Base-by-base conservation (phyloP, 176 grass and related monocot species). In the Stipa capillata region DNA sequence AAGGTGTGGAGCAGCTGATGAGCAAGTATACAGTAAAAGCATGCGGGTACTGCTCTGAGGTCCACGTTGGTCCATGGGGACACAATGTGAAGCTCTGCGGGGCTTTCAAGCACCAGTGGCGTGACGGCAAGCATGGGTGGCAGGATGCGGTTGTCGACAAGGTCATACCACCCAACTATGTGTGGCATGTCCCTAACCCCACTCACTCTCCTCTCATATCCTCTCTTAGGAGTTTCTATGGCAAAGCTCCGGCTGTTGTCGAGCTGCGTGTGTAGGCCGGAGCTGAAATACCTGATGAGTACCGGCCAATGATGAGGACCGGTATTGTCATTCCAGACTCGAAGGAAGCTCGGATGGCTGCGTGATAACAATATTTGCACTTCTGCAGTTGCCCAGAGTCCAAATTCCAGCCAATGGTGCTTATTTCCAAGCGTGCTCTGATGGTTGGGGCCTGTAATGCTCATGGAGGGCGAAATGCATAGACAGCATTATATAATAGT, bases 51-150 rank as follows among this genome's bases (percentile, higher is more conserved):
- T 94, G 95, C 80, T 92, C 94, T 18, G 95, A 97, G 77, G 89
- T 97, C 39, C 91, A 97, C 7, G 80, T 94, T 4, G 92, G 96
- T n/a, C 92, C 92, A 45, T 94, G 92, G 89, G 92, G 92, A 13
- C 92, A 98, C 69, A 90, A 98, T 83, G 92, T 77, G 56, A 98
- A 98, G 79, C 90, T 92, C 44, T 94, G 96, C 0, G 92, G 96
- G 21, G 92, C 92, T 64, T 97, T 92, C 89, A 98, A 94, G 83
- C 96, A 98, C 80, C 96, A 98, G 57, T 94, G 92, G 92, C 79
- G 90, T 16, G 92, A 98, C 1, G 96, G 96, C 23, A 98, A 98
- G 58, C 92, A 94, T 3, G 95, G 95, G 44, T 98, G 96, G 96
- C 96, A 98, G 69, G 96, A 98, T 14, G 87, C 92, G 2, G 91